phyloP scores from a whole-genome alignment of 345 rosid genomes.

The Eucalyptus sideroxylon region DNA sequence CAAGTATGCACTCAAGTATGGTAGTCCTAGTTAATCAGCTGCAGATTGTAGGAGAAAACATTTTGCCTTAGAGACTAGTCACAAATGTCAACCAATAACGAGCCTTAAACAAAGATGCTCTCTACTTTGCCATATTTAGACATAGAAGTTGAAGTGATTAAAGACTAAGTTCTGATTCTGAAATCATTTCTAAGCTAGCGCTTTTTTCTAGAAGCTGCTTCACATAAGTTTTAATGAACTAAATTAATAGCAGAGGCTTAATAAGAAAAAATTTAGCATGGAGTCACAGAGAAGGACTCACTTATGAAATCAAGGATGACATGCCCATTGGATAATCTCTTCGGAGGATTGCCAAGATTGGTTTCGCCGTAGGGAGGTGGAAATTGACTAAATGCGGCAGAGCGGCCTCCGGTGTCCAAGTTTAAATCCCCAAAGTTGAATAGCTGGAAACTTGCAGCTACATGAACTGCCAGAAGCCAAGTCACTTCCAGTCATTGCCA shows the following conservation, averaged over 20 bases:
- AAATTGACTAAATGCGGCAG: slow-evolving; percentile 20
- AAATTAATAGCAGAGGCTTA: background rate
- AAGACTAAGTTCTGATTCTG: background rate
- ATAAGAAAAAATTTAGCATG: background rate
- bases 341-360: slow-evolving; percentile 33
- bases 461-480: background rate
- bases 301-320: slow-evolving; percentile 50
- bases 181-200: background rate
- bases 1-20: slow-evolving; percentile 47
- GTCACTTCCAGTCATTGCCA: background rate
- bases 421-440: slow-evolving; percentile 68
- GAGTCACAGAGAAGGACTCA: background rate
- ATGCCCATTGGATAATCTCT: slow-evolving; percentile 63
- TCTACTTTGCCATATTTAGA: background rate
- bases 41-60: background rate
- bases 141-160: background rate
- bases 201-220: background rate
- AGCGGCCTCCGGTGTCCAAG: slow-evolving; percentile 51
- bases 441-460: background rate
- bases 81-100: background rate
- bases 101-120: background rate
- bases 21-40: slow-evolving; percentile 45
- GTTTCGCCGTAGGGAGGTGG: slow-evolving; percentile 31
- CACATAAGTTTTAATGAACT: background rate
- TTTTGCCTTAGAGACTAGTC: background rate